phyloP scores from a whole-genome alignment of 2,329 filamentous ascomycete genomes.

The Ophiostoma quercus region DNA sequence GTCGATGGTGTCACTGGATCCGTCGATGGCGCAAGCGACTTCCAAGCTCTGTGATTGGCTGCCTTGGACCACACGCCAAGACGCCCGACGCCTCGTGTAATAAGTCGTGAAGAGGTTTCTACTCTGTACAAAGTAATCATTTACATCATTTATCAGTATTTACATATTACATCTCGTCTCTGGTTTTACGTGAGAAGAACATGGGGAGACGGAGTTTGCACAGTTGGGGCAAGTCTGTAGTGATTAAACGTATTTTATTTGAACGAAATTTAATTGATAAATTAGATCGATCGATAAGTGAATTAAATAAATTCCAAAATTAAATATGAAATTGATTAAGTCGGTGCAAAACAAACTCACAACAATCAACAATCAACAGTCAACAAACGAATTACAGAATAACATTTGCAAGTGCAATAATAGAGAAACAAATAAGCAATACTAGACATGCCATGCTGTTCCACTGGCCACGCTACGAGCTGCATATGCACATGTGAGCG shows the following conservation, averaged over 20 bases:
- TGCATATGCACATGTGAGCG: neutral
- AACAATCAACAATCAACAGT: no score
- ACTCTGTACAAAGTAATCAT: no score
- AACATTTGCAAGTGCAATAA: no score
- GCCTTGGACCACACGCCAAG: constrained; percentile 20
- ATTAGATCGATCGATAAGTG: neutral
- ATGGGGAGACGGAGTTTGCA: neutral
- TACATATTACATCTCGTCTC: neutral
- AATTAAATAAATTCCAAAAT: neutral
- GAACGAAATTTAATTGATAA: neutral
- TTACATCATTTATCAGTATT: neutral
- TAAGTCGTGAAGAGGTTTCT: neutral
- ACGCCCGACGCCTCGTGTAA: constrained; percentile 1
- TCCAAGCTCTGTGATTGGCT: constrained; percentile 23
- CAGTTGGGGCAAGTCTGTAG: neutral
- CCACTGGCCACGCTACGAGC: neutral
- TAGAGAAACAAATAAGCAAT: neutral
- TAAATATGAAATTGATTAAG: no score
- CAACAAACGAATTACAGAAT: no score
- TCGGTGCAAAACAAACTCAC: neutral
- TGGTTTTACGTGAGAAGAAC: neutral
- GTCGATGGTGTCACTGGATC: constrained; percentile 28
- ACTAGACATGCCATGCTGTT: neutral
- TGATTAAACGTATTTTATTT: neutral
- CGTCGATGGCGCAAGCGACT: constrained; percentile 26